Percentiles rank a stretch among this genome's conserved stretches.
phyloP scores from a whole-genome alignment of 164 flowering plant genomes.

The Umbilicus rupestris region DNA sequence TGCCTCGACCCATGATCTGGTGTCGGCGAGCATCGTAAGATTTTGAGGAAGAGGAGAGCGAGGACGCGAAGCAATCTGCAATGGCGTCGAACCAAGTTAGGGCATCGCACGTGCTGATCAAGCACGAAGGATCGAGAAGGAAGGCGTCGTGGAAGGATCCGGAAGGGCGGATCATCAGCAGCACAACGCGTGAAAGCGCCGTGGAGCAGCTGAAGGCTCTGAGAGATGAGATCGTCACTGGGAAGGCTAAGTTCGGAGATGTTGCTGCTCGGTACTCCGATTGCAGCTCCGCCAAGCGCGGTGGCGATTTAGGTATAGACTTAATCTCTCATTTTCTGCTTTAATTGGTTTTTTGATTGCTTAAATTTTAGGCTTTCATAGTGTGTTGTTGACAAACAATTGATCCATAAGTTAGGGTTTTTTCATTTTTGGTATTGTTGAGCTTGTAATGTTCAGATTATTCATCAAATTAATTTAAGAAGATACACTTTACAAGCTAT shows the following conservation, averaged over 20 bases:
- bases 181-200: constrained; percentile 64
- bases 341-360: not conserved
- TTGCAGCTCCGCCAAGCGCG: constrained; percentile 97
- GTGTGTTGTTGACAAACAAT: too few relatives aligned
- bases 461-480: too few relatives aligned
- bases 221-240: constrained; percentile 60
- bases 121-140: constrained; percentile 83
- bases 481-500: too few relatives aligned
- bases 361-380: not conserved
- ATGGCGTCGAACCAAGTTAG: constrained; percentile 29
- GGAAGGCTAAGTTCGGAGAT: constrained; percentile 62
- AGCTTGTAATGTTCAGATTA: too few relatives aligned
- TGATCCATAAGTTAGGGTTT: too few relatives aligned
- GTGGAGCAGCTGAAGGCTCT: constrained; percentile 55
- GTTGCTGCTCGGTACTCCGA: constrained; percentile 60
- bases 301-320: constrained; percentile 78
- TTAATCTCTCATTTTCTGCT: not conserved
- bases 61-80: constrained; percentile 3
- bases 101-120: constrained; percentile 76
- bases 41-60: not conserved
- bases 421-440: too few relatives aligned
- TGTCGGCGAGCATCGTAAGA: not conserved
- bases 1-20: constrained; percentile 23
- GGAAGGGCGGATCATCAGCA: constrained; percentile 60
- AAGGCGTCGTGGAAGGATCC: constrained; percentile 96